Percentiles rank a stretch among this genome's conserved stretches.
Evolutionary conservation across 2,329 filamentous ascomycete genomes (phyloP).

Genomic region (Passalora sequoiae): DNA sequence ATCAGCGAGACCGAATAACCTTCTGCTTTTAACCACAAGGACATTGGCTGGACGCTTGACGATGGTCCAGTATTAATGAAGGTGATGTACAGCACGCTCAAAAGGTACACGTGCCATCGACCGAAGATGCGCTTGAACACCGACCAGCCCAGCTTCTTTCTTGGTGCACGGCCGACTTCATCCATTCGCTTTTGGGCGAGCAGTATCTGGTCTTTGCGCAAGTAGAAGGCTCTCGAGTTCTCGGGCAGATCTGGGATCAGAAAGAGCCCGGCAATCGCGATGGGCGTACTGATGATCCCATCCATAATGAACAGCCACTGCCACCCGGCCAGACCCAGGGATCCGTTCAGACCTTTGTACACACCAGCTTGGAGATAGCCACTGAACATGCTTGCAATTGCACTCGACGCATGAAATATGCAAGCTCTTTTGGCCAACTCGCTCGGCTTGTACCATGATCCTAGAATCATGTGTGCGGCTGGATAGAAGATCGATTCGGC

Average conservation of each 20-base stretch:
- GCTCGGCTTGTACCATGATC: conserved; percentile 48
- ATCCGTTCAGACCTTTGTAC: conserved; percentile 44
- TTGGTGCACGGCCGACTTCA: conserved; percentile 15
- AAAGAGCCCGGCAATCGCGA: conserved; percentile 49
- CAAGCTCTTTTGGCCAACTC: conserved; percentile 50
- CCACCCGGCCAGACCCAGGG: conserved; percentile 43
- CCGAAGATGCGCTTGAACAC: conserved; percentile 50
- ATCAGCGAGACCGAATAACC: conserved; percentile 51
- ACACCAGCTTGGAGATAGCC: conserved; percentile 54
- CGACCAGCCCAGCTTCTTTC: conserved; percentile 36
- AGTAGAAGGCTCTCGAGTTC: conserved; percentile 47
- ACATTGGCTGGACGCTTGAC: conserved; percentile 21
- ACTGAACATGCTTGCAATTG: conserved; percentile 44
- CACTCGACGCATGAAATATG: conserved; percentile 48
- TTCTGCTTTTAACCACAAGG: conserved; percentile 33
- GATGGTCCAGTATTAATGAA: conserved; percentile 54
- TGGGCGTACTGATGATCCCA: conserved; percentile 50
- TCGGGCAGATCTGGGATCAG: conserved; percentile 48
- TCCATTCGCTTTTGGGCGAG: conserved; percentile 49
- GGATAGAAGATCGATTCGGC: conserved; percentile 50
- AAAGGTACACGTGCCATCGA: conserved; percentile 60
- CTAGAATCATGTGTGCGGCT: conserved; percentile 50
- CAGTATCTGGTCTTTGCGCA: conserved; percentile 40
- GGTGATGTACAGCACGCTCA: conserved; percentile 55
- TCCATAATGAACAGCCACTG: conserved; percentile 43